These are phyloP conservation scores for Aspergillus fischeri DNA, from an alignment of 2,329 filamentous ascomycete genomes.

Conservation along the genomic window DNA sequence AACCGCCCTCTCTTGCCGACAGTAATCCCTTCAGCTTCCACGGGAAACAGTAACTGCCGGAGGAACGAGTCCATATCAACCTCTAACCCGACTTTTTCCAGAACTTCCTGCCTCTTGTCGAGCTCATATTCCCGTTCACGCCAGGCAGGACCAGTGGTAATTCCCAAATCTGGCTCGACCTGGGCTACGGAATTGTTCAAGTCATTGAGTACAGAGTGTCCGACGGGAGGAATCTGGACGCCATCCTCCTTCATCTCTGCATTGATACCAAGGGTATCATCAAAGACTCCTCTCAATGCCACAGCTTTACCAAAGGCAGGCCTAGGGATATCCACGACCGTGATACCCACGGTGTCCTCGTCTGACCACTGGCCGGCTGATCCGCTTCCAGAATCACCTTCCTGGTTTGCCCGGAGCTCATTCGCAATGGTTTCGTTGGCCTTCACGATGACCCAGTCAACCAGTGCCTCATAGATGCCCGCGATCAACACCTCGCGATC, in stretches of 20 bases:
- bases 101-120: constrained; percentile 74
- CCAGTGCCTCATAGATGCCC: constrained; percentile 86
- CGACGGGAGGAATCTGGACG: constrained; percentile 66
- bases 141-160: constrained; percentile 62
- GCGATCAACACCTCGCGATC: constrained; percentile 79
- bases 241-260: constrained; percentile 96
- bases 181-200: constrained; percentile 78
- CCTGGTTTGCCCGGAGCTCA: constrained; percentile 65
- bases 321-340: constrained; percentile 79
- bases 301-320: constrained; percentile 79
- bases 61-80: constrained; percentile 79
- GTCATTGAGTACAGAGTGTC: constrained; percentile 80
- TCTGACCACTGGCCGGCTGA: constrained; percentile 63
- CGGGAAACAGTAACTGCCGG: constrained; percentile 74
- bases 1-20: constrained; percentile 75
- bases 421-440: constrained; percentile 79
- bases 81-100: constrained; percentile 83
- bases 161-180: constrained; percentile 73
- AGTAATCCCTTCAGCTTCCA: constrained; percentile 71
- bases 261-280: constrained; percentile 90
- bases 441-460: constrained; percentile 89
- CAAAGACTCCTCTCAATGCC: constrained; percentile 86
- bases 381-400: constrained; percentile 62
- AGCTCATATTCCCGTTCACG: constrained; percentile 72
- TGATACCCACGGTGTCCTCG: constrained; percentile 82